phyloP scores from a whole-genome alignment of 2,329 filamentous ascomycete species.

The Emmonsiellopsis sp. region DNA sequence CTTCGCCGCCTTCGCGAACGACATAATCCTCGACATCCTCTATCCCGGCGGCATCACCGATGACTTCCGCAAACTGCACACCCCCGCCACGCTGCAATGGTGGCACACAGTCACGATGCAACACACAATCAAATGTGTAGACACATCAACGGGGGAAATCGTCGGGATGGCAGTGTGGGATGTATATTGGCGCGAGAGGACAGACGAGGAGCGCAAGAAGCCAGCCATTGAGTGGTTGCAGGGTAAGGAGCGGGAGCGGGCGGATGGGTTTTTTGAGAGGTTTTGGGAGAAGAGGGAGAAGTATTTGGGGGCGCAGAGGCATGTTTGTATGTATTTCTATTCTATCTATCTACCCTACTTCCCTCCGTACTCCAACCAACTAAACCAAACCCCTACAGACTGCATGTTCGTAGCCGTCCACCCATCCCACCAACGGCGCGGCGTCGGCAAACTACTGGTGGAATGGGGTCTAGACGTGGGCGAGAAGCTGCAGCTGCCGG shows the following conservation, averaged over 20 bases:
- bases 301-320: constrained; percentile 30
- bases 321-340: constrained; percentile 33
- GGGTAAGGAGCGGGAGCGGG: constrained; percentile 35
- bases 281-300: constrained; percentile 36
- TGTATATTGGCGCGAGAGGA: constrained; percentile 30
- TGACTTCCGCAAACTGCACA: constrained; percentile 34
- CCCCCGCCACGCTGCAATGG: constrained; percentile 32
- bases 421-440: constrained; percentile 34
- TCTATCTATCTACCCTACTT: constrained; percentile 1
- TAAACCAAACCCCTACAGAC: constrained; percentile 17
- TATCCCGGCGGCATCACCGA: constrained; percentile 23
- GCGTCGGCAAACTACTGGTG: constrained; percentile 32
- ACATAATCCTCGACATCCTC: constrained; percentile 35
- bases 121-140: constrained; percentile 42
- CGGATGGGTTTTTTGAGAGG: constrained; percentile 35
- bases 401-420: constrained; percentile 33
- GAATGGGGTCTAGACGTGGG: constrained; percentile 31
- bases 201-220: constrained; percentile 36
- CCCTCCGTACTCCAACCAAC: not conserved
- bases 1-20: constrained; percentile 18
- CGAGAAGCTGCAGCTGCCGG: constrained; percentile 23
- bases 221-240: constrained; percentile 40
- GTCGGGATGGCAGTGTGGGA: constrained; percentile 43
- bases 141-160: constrained; percentile 35
- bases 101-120: constrained; percentile 32